These are phyloP conservation scores for Chenopodium berlandieri DNA, from an alignment of 148 eudicot genomes.

Conservation along the genomic window DNA sequence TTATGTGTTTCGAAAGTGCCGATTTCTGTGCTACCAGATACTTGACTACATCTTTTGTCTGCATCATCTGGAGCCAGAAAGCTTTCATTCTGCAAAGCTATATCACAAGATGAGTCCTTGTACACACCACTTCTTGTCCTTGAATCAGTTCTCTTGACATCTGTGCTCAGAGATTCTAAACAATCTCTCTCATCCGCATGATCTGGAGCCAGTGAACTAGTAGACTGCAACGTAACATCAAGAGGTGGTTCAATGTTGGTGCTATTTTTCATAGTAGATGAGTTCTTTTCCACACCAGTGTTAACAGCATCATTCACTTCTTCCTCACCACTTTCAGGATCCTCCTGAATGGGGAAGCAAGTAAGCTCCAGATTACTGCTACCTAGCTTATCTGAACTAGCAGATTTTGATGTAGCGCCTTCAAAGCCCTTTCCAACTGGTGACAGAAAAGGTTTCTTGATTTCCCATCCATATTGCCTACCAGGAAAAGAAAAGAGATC, in stretches of 20 bases:
- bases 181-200: conserved; percentile 39
- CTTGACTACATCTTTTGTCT: conserved; percentile 35
- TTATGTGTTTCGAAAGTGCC: conserved; percentile 35
- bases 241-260: conserved; percentile 44
- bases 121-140: background rate
- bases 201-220: conserved; percentile 28
- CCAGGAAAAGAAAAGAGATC: conserved; percentile 45
- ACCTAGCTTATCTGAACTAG: conserved; percentile 55
- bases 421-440: conserved; percentile 61
- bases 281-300: conserved; percentile 30
- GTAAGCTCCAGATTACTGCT: conserved; percentile 70
- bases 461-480: conserved; percentile 40
- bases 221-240: conserved; percentile 36
- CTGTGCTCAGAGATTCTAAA: conserved; percentile 39
- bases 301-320: conserved; percentile 39
- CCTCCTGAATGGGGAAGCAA: conserved; percentile 90
- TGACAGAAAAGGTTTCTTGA: conserved; percentile 44
- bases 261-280: conserved; percentile 26
- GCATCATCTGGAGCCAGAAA: conserved; percentile 29
- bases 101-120: conserved; percentile 43
- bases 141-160: conserved; percentile 19
- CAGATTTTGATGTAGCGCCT: conserved; percentile 45
- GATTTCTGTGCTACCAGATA: conserved; percentile 38
- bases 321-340: conserved; percentile 66
- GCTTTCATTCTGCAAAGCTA: conserved; percentile 24